Evolutionary conservation across 345 rosid species (phyloP), one percentile per base, ranked within the genome.

Genomic region (Aurinia saxatilis): DNA sequence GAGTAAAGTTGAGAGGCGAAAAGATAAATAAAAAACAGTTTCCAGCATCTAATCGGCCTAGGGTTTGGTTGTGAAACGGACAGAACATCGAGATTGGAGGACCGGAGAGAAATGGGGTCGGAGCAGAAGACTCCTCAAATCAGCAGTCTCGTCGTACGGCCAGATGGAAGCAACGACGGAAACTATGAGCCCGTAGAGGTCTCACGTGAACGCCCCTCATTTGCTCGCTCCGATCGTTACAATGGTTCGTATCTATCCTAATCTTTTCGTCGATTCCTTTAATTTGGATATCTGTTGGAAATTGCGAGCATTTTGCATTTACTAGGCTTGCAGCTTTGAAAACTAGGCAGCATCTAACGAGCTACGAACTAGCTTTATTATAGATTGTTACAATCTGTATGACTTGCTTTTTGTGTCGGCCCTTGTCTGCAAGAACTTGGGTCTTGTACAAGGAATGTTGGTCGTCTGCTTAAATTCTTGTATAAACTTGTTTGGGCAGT

Each of bases 81-180:
- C 70, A 71, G 60, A 66, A 49, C 70, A 71, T 63, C 65, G 57
- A 62, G 63, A 70, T 53, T 62, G 33, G 60, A 57, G 60, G 65
- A 42, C 57, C 65, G 56, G 69, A 23, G 62, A 61, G 57, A 47
- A 59, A 91, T 91, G 98, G 92, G 84, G 19, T 83, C 96, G 29
- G 77, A 80, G 90, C 82, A 77, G 57, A 50, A 78, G 73, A 13
- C 77, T 64, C 84, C 83, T 29, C 86, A 84, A 11, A 83, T 85
- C 48, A 87, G 91, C 77, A 84, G 96, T 78, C 89, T 91, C 53
- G 82, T 91, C 50, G 87, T 89, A 10, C 86, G 96, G 0, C 86
- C 89, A 10, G 79, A 87, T 7, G 76, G 50, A 45, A 82, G 79
- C 71, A 86, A 77, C 46, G 82, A 59, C 10, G 74, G 66, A 5